Base-by-base conservation (phyloP, 2,329 filamentous ascomycete species). In the Colletotrichum liaoningense region DNA sequence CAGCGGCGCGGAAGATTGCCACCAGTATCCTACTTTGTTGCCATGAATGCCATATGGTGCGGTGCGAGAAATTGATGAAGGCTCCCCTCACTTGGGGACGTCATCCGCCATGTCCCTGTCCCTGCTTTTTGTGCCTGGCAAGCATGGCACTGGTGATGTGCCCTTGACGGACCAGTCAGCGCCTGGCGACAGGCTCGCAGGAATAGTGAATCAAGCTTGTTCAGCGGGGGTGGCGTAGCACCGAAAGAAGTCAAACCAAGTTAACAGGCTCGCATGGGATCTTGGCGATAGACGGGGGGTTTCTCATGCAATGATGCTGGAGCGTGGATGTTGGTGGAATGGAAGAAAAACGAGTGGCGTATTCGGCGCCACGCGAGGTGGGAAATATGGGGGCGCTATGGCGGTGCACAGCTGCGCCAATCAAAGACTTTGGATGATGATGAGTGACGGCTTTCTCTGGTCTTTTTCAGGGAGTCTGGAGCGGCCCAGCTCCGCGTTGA, bases 201-300 rank as follows among this genome's bases (percentile, higher is more conserved):
- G 42, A 46, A 49, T 24, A 4, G 24, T 35, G 52, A 22, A 58
- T 33, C 70, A 69, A 69, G 65, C 66, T 72, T 72, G 69, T 72
- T 72, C 60, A 49, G 71, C 60, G 67, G 71, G 60, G 71, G 60
- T 33, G 60, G 71, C 52, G 71, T 65, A 24, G 46, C 19, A 66
- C 56, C 22, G 71, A n/a, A 19, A 16, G 26, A 65, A 24, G 35
- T 49, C 33, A 49, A 62, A 52, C 22, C 22, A 30, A 52, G 67
- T 71, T n/a, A 33, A 71, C 62, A 73, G 71, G 71, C 42, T 54
- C 5, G 12, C 49, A 56, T n/a, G 19, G 22, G 5, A 65, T 55
- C 71, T 70, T 73, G 71, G 71, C 71, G 35, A 4, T 24, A 14
- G 60, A 63, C 42, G 16, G 42, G 49, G 30, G 56, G 19, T 38